Conservation (phyloP, 176 grass and related monocot genomes). For the Luzula sylvatica region DNA sequence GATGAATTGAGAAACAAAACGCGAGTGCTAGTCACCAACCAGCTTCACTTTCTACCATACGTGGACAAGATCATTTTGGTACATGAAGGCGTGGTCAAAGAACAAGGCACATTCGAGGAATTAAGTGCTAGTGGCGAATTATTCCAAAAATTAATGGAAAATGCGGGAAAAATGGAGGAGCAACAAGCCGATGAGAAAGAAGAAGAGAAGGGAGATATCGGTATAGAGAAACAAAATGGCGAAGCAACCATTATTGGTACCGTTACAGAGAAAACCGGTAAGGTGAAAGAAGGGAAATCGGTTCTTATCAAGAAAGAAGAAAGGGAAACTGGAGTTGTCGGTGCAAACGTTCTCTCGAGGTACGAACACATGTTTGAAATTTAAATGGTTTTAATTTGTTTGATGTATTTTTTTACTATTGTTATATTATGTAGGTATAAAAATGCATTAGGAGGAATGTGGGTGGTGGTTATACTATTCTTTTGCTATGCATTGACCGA, state of each 20-base stretch:
- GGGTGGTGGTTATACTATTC: conserved; percentile 66
- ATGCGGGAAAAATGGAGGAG: conserved; percentile 99
- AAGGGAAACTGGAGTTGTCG: conserved; percentile 94
- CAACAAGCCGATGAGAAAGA: conserved; percentile 60
- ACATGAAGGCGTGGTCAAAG: conserved; percentile 90
- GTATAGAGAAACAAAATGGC: conserved; percentile 35
- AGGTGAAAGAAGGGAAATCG: conserved; percentile 75
- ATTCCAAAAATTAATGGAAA: conserved; percentile 98
- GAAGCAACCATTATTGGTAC: conserved; percentile 32
- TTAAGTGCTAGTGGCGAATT: conserved; percentile 67
- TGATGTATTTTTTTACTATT: conserved; percentile 25
- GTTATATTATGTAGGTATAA: conserved; percentile 52
- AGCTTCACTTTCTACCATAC: conserved; percentile 95
- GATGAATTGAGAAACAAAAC: conserved; percentile 84
- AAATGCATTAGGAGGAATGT: conserved; percentile 88
- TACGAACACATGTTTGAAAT: conserved; percentile 28
- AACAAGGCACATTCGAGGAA: conserved; percentile 95
- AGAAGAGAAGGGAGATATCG: conserved; percentile 36
- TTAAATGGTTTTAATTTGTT: conserved; percentile 14
- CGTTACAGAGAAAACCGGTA: conserved; percentile 34
- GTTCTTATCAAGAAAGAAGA: conserved; percentile 97
- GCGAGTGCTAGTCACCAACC: conserved; percentile 91
- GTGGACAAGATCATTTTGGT: conserved; percentile 85
- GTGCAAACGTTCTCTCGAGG: conserved; percentile 82
- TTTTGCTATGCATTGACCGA: conserved; percentile 77